Evolutionary conservation across 2,329 filamentous ascomycete species (phyloP), one percentile per base, ranked within the genome.

Genomic region (Diaporthe vexans): DNA sequence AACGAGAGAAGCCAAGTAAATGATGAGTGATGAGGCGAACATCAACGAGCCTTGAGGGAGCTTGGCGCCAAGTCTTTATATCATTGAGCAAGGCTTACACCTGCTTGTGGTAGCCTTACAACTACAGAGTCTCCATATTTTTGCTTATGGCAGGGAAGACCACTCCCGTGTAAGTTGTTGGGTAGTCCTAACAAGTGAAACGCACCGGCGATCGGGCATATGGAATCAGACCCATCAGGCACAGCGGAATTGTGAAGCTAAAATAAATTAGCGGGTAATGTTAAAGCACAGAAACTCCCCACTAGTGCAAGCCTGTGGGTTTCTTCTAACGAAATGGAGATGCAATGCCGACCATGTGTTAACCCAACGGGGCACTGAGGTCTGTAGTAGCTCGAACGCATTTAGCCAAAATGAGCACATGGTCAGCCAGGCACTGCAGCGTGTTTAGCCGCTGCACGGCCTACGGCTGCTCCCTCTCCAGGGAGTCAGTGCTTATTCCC

Each of bases 31-130:
- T 24, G 56, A n/a, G 56, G 24, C 15, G 21, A 40, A 15, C 21
- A 24, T 19, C 56, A 59, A 11, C n/a, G 10, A 10, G 33, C 29
- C 24, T n/a, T 24, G 21, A 33, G 21, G 56, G 29, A 40, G 21
- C 56, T 59, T 59, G 56, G 56, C 56, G 56, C 56, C 56, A 37
- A 24, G 56, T 35, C 56, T 19, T 29, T 54, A 54, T 58, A 59
- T 35, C 24, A 8, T 59, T 59, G 56, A 3, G 56, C 33, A 59
- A 59, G 33, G 56, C 56, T 37, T 10, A 59, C 33, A 59, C 21
- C 33, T 58, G 15, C 56, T 58, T 46, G 43, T 17, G 1, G 33
- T 10, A 35, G 3, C 35, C 56, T 33, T 35, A n/a, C 29, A 15
- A 37, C 46, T 33, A 13, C 21, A 2, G 37, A 40, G 11, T 11